These are phyloP conservation scores for Massariosphaeria phaeospora DNA, from an alignment of 495 filamentous ascomycete genomes.

Conservation along the genomic window DNA sequence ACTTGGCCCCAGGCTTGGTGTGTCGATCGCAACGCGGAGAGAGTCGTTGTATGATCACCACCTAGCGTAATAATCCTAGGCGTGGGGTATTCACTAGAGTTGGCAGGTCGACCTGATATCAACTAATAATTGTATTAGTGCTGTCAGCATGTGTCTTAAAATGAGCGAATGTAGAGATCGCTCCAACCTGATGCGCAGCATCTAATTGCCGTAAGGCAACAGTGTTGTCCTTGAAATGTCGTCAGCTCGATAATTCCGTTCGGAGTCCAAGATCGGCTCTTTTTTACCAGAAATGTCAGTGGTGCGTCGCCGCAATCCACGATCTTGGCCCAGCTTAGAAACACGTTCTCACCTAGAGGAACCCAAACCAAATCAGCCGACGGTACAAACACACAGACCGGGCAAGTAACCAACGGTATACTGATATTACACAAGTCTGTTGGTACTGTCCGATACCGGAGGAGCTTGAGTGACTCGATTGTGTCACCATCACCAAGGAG, in stretches of 20 bases:
- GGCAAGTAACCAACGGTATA: no score
- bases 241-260: no score
- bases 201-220: constrained; percentile 50
- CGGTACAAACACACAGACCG: background rate
- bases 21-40: constrained; percentile 47
- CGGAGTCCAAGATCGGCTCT: no score
- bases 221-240: constrained; percentile 44
- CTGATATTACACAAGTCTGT: no score
- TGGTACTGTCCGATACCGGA: no score
- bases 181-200: constrained; percentile 43
- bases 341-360: constrained; percentile 41
- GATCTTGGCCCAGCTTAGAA: constrained; percentile 46
- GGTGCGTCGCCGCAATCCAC: constrained; percentile 53
- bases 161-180: background rate
- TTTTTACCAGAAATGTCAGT: constrained; percentile 44
- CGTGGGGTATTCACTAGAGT: constrained; percentile 28
- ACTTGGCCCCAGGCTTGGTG: constrained; percentile 45
- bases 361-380: background rate
- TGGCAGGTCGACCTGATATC: constrained; percentile 33
- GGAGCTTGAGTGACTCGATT: no score
- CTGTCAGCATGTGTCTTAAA: constrained; percentile 1
- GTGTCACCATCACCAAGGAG: no score
- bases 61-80: constrained; percentile 51
- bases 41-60: constrained; percentile 51
- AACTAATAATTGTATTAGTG: constrained; percentile 23